A percentile compares a stretch with the other conserved stretches of the same genome.
Conservation (phyloP, 1,284 basidiomycete genomes). For the Pseudozyma thailandica region DNA sequence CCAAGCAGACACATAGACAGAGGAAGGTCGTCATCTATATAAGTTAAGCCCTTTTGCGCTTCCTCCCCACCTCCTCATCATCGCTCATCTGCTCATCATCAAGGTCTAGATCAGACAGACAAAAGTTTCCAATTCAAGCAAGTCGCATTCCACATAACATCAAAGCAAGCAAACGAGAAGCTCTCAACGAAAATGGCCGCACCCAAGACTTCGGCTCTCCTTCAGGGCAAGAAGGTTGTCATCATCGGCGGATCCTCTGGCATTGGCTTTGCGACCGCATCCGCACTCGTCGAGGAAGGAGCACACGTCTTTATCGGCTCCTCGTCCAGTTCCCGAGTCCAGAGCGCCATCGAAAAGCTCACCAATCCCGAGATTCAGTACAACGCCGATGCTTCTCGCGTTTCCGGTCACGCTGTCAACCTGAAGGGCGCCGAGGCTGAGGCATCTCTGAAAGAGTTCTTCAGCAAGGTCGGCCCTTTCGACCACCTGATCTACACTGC, state of each 20-base stretch:
- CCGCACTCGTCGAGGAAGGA: constrained; percentile 47
- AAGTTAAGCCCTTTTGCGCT: too few species aligned
- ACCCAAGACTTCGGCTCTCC: constrained; percentile 4
- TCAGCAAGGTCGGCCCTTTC: constrained; percentile 34
- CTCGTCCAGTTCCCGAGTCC: constrained; percentile 17
- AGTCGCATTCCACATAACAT: too few species aligned
- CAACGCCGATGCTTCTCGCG: constrained; percentile 42
- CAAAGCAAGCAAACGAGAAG: neutral
- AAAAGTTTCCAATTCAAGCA: too few species aligned
- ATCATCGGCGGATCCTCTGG: constrained; percentile 50
- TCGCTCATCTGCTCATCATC: too few species aligned
- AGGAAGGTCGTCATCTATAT: too few species aligned
- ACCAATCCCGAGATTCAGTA: constrained; percentile 31
- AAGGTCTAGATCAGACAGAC: too few species aligned
- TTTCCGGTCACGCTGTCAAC: constrained; percentile 32
- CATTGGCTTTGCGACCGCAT: constrained; percentile 46
- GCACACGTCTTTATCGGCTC: constrained; percentile 40
- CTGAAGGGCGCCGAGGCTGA: constrained; percentile 28
- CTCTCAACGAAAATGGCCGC: constrained; percentile 13
- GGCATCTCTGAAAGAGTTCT: constrained; percentile 19
- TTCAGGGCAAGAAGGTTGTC: constrained; percentile 35
- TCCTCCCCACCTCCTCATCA: too few species aligned
- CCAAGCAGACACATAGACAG: too few species aligned
- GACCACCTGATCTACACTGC: constrained; percentile 51
- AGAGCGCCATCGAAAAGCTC: constrained; percentile 22